phyloP scores from a whole-genome alignment of 129 eudicot species.

The Dittrichia graveolens region DNA sequence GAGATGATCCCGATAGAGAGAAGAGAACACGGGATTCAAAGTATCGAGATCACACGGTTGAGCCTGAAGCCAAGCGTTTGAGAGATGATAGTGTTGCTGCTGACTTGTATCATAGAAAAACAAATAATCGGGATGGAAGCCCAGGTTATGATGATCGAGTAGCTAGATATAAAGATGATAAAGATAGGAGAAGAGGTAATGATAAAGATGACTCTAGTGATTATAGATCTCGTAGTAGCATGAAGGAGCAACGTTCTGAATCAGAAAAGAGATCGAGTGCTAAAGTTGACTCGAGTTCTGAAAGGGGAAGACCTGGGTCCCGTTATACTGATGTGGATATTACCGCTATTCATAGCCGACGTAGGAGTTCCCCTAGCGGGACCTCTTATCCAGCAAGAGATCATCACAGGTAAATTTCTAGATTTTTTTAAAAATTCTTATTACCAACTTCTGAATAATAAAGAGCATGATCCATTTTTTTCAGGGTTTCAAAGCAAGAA shows the following conservation, averaged over 20 bases:
- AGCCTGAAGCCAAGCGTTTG: constrained; percentile 61
- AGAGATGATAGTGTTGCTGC: constrained; percentile 65
- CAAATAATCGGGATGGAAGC: constrained; percentile 52
- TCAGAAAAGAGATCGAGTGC: constrained; percentile 56
- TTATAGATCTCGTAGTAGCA: constrained; percentile 52
- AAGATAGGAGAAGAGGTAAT: constrained; percentile 54
- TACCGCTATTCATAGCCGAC: constrained; percentile 49
- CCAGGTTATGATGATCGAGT: constrained; percentile 62
- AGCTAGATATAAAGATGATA: constrained; percentile 70
- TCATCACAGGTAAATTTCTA: constrained; percentile 52
- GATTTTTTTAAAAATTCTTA: neutral
- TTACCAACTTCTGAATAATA: neutral
- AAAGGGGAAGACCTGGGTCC: constrained; percentile 60
- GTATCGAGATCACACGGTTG: constrained; percentile 54
- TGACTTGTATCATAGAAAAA: constrained; percentile 54
- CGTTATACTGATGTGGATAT: constrained; percentile 54
- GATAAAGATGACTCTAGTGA: constrained; percentile 69
- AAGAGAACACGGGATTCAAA: constrained; percentile 49
- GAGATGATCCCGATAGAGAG: constrained; percentile 50
- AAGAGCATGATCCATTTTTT: neutral
- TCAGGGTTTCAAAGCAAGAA: constrained; percentile 65
- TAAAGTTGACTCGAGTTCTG: constrained; percentile 56
- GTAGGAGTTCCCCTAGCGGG: constrained; percentile 72
- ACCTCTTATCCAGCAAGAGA: constrained; percentile 60
- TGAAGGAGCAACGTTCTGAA: constrained; percentile 60